Base-by-base conservation (phyloP, 495 filamentous ascomycete genomes). In the Penicillium parvum region DNA sequence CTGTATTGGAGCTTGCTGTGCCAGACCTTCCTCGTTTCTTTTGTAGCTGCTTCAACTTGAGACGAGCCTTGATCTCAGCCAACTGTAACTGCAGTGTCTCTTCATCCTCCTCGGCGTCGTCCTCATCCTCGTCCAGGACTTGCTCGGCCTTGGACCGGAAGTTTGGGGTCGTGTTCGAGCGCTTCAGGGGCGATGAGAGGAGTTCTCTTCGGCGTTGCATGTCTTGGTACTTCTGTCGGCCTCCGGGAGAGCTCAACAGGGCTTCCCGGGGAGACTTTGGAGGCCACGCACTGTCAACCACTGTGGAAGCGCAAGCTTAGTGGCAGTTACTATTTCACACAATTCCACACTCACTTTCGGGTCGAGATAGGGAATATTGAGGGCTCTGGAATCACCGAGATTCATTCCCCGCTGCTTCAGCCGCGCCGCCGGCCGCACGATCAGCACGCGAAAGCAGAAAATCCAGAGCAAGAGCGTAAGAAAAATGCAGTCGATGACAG, bases 1-100 rank as follows among this genome's bases (percentile, higher is more conserved):
- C 50, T 10, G 40, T 29, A 17, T 57, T 47, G 0, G 52, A 60
- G 21, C 37, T 53, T 7, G 53, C 33, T 11, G 55, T 58, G 2
- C 50, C 50, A 11, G 68, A 57, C 37, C 69, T 69, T 20, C 59
- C 64, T 29, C 68, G 68, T 28, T 54, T 71, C 48, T 81, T 82
- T 58, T 87, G 85, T 4, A 97, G 65, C 56, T 84, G 87, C 62
- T 96, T 96, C 50, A 98, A 70, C 66, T 86, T 95, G 33, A 97
- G 69, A 47, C 82, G 81, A 4, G 90, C 87, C 54, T 96, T 80
- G 37, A 98, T 91, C 37, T 83, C 87, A 36, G 86, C 79, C 16
- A 98, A 68, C 55, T 91, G 78, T 47, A 98, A 70, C 47, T 90
- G 73, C 21, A 96, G 61, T 2, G 80, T 90, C 63, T 96, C 90